Evolutionary conservation across 306 rosid species (phyloP), one percentile per base, ranked within the genome.

Genomic region (Rosa persica): DNA sequence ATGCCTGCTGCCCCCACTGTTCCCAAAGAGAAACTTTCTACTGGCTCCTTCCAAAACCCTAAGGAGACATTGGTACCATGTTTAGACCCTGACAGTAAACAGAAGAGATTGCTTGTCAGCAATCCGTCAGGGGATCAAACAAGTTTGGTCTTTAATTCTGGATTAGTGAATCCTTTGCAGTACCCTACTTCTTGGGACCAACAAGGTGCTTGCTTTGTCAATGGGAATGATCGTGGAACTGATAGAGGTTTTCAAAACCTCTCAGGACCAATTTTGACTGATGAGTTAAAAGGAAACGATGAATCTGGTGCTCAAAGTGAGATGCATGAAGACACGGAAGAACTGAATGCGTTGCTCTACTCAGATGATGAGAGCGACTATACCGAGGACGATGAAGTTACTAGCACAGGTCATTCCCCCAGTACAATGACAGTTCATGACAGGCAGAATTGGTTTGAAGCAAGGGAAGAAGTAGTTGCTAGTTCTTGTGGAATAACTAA

Each of bases 401-500:
- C 98, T 7, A 96, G 99, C 92, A 96, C 99, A 5, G 99, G 98
- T 15, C 99, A 91, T 84, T 93, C 98, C 0, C 98, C 98, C 0
- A 88, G 97, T 73, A 87, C 93, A 52, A 87, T 84, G 96, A 85
- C 94, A 58, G 77, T 85, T 38, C 87, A 84, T 20, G 90, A 83
- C 49, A 79, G 81, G 85, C 86, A 30, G 38, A 83, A 78, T 61
- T 61, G 79, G 46, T 42, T 58, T 8, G 70, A 68, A 27, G 83
- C 30, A 77, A 55, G 71, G 7, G 34, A 79, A 0, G 93, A 89
- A 73, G 91, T 86, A 84, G 93, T 87, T 86, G 93, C 90, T 27
- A 89, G 96, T 83, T 91, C 91, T 19, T 79, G 74, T 2, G 93
- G 91, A 39, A 80, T 79, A 73, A 51, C 83, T 2, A 95, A 82